Evolutionary conservation across 2,329 filamentous ascomycete species (phyloP).

Genomic region (Trichoderma polysporum): DNA sequence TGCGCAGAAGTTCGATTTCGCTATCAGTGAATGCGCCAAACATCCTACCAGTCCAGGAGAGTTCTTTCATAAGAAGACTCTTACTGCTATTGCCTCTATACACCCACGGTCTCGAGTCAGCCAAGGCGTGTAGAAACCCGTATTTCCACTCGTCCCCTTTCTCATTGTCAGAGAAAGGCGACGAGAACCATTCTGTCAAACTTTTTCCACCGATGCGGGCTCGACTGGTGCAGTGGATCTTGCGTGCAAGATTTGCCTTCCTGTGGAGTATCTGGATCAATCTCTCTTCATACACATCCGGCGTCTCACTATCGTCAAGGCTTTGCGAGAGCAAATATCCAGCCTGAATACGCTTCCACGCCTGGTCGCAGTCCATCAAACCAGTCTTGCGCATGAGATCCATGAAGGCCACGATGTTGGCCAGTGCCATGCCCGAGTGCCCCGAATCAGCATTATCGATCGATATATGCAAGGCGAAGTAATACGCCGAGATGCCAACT

Average conservation of each 20-base stretch:
- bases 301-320: background rate
- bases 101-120: conserved; percentile 36
- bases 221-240: conserved; percentile 17
- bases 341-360: conserved; percentile 22
- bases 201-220: conserved; percentile 17
- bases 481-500: conserved; percentile 44
- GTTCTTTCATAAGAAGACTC: conserved; percentile 43
- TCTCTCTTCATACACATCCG: background rate
- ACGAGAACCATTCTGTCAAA: conserved; percentile 15
- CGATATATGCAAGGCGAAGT: conserved; percentile 50
- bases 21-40: conserved; percentile 48
- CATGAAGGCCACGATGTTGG: conserved; percentile 41
- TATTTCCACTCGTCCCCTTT: conserved; percentile 11
- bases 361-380: background rate
- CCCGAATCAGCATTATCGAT: conserved; percentile 52
- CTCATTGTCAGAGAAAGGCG: background rate
- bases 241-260: conserved; percentile 16
- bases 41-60: conserved; percentile 49
- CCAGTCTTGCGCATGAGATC: conserved; percentile 28
- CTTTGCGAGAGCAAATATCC: conserved; percentile 23
- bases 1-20: conserved; percentile 31
- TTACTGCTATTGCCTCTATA: conserved; percentile 38
- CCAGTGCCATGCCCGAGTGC: conserved; percentile 48
- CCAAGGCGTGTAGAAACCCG: conserved; percentile 19
- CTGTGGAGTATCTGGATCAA: conserved; percentile 13